Evolutionary conservation across 257 asterid species (phyloP).

Genomic region (Mitragyna speciosa): DNA sequence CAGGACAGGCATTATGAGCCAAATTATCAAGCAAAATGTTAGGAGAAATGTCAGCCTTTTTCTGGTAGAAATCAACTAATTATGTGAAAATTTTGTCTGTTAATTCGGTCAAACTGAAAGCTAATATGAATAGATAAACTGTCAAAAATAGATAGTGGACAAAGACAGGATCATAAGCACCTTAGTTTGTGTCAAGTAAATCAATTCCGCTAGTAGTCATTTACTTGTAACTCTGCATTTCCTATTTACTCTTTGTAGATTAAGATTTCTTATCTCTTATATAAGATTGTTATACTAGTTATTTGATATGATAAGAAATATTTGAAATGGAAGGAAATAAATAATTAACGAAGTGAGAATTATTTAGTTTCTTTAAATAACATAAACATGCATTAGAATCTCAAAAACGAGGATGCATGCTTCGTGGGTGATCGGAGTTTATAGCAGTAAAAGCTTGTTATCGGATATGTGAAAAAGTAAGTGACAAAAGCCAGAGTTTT

Average conservation of each 20-base stretch:
- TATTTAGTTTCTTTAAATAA: not conserved
- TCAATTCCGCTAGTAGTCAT: too few species aligned
- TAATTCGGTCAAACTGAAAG: not conserved
- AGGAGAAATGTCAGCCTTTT: not conserved
- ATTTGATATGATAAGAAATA: not conserved
- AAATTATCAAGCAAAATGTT: not conserved
- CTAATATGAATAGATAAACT: too few species aligned
- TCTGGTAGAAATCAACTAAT: not conserved
- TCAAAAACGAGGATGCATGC: not conserved
- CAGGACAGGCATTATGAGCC: too few species aligned
- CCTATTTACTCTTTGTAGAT: not conserved
- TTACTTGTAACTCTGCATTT: not conserved
- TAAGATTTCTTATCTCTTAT: not conserved
- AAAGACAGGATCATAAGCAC: not conserved
- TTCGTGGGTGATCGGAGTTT: not conserved
- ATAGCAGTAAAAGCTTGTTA: not conserved
- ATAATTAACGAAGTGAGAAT: not conserved
- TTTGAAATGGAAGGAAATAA: not conserved
- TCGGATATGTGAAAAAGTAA: not conserved
- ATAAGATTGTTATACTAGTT: not conserved
- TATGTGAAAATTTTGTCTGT: not conserved
- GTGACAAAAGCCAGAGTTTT: conserved; percentile 3
- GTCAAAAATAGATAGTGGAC: not conserved
- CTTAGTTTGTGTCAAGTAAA: too few species aligned
- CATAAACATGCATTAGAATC: not conserved